A percentile compares a stretch with the other conserved stretches of the same genome.
phyloP scores from a whole-genome alignment of 257 asterid genomes.

The Salvia rosmarinus region DNA sequence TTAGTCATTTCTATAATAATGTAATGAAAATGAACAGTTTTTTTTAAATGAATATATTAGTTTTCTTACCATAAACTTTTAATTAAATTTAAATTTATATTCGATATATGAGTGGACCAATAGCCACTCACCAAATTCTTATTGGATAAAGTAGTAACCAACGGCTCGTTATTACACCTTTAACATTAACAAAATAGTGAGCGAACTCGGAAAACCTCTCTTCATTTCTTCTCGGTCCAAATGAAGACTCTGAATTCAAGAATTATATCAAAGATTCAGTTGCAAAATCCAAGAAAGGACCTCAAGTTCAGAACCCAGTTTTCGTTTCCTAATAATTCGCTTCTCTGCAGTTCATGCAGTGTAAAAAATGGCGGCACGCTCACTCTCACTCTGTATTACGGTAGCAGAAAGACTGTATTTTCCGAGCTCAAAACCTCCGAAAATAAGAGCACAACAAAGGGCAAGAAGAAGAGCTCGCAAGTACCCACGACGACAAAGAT shows the following conservation, averaged over 20 bases:
- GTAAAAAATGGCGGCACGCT: constrained; percentile 34
- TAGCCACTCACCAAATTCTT: constrained; percentile 1
- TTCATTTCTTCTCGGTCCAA: constrained; percentile 2
- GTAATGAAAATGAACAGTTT: background rate
- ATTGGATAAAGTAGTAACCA: constrained; percentile 41
- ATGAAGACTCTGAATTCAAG: constrained; percentile 38
- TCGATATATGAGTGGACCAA: background rate
- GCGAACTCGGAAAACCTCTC: background rate
- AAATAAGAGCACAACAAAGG: constrained; percentile 25
- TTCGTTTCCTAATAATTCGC: constrained; percentile 35
- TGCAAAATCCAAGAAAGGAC: constrained; percentile 11
- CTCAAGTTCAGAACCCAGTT: constrained; percentile 35
- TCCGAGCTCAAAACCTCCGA: constrained; percentile 56
- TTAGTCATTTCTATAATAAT: background rate
- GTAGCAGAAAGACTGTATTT: constrained; percentile 34
- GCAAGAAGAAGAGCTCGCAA: constrained; percentile 39
- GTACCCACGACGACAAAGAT: constrained; percentile 39
- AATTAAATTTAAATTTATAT: background rate
- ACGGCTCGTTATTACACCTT: constrained; percentile 30
- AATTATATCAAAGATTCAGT: constrained; percentile 22
- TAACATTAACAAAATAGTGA: background rate
- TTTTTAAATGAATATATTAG: too few relatives aligned
- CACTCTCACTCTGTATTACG: constrained; percentile 34
- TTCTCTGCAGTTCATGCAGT: constrained; percentile 33
- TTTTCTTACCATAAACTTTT: background rate